Evolutionary conservation across 345 rosid genomes (phyloP).

Genomic region (Excoecaria agallocha): DNA sequence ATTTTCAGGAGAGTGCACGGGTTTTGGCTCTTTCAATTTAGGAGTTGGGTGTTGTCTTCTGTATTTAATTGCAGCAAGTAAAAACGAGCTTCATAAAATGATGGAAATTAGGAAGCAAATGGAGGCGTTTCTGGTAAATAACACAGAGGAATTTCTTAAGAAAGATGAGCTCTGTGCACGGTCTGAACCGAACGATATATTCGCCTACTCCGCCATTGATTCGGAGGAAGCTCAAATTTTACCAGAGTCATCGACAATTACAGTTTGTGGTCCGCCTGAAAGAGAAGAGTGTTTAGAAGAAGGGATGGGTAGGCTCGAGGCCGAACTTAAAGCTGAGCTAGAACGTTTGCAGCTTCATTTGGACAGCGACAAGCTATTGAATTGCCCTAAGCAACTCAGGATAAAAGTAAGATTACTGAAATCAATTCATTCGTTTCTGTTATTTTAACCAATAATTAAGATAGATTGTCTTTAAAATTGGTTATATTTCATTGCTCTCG

Average conservation of each 20-base stretch:
- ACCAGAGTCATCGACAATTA: constrained; percentile 28
- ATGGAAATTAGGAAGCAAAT: constrained; percentile 47
- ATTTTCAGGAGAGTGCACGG: constrained; percentile 27
- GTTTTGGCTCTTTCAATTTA: constrained; percentile 39
- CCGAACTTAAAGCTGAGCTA: constrained; percentile 71
- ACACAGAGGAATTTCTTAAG: constrained; percentile 29
- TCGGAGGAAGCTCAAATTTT: constrained; percentile 13
- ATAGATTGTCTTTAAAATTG: constrained; percentile 2
- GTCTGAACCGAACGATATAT: constrained; percentile 19
- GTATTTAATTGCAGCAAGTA: constrained; percentile 48
- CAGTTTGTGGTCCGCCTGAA: constrained; percentile 26
- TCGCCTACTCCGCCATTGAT: constrained; percentile 27
- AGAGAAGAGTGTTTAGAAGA: constrained; percentile 33
- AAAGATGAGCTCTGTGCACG: constrained; percentile 19
- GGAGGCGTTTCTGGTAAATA: constrained; percentile 44
- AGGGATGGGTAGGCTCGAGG: constrained; percentile 64
- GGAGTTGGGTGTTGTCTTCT: constrained; percentile 56
- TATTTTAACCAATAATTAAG: not conserved
- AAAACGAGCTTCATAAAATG: constrained; percentile 56
- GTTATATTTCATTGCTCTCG: not conserved
- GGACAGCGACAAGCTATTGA: constrained; percentile 31
- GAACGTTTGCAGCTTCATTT: constrained; percentile 55
- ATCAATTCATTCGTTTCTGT: not conserved
- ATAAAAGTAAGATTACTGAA: constrained; percentile 32
- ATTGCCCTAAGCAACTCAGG: constrained; percentile 23